phyloP scores from a whole-genome alignment of 306 rosid genomes.

The Acmispon strigosus region DNA sequence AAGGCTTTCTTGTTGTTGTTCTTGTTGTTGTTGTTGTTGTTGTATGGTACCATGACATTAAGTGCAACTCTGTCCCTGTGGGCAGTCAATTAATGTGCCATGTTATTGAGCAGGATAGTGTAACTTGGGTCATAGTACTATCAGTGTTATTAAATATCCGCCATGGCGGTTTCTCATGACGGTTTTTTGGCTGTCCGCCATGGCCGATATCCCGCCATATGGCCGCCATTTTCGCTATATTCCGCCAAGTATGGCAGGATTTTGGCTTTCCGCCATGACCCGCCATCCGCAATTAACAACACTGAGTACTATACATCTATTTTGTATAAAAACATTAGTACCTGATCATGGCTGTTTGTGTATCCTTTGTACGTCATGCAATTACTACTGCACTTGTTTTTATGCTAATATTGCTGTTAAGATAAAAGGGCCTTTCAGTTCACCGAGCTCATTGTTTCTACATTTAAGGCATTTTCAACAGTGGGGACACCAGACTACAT shows the following conservation, averaged over 20 bases:
- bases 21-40: too few relatives aligned
- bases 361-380: conserved; percentile 7
- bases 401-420: conserved; percentile 11
- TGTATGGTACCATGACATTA: background rate
- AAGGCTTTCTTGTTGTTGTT: too few relatives aligned
- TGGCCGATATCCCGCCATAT: too few relatives aligned
- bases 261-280: too few relatives aligned
- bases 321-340: background rate
- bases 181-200: too few relatives aligned
- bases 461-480: conserved; percentile 86
- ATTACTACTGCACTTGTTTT: conserved; percentile 15
- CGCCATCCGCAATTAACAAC: too few relatives aligned
- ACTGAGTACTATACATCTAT: background rate
- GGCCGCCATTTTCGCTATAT: too few relatives aligned
- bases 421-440: conserved; percentile 12
- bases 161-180: too few relatives aligned
- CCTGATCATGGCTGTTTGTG: background rate
- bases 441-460: conserved; percentile 22
- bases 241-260: too few relatives aligned
- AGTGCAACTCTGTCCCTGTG: background rate
- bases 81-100: background rate
- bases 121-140: conserved; percentile 3
- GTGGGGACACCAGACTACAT: conserved; percentile 99
- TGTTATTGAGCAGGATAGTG: background rate
- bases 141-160: too few relatives aligned